A percentile compares a stretch with the other conserved stretches of the same genome.
phyloP scores from a whole-genome alignment of 768 basidiomycete species.

The Amanita rimosa region DNA sequence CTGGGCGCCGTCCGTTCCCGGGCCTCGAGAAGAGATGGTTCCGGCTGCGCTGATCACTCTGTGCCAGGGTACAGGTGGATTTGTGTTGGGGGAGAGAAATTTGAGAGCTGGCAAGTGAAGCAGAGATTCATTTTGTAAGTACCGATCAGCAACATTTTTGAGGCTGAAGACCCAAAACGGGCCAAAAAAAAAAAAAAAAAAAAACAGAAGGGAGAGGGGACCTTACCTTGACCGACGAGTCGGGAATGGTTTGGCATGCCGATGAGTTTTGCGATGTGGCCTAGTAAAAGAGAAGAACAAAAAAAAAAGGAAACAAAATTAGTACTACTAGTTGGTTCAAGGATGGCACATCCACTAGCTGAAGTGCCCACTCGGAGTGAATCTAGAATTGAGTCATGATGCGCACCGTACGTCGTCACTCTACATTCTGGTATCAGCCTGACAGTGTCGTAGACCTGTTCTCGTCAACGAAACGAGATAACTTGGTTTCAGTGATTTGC shows the following conservation, averaged over 20 bases:
- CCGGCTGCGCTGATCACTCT: constrained; percentile 66
- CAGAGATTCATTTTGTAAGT: no score
- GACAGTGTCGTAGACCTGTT: constrained; percentile 63
- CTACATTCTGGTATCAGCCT: constrained; percentile 54
- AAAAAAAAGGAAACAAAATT: no score
- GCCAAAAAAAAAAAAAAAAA: no score
- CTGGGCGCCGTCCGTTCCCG: constrained; percentile 70
- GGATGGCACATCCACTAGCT: no score
- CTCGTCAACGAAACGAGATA: no score
- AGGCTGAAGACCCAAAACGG: no score
- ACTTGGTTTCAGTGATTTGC: no score
- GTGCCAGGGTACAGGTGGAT: constrained; percentile 73
- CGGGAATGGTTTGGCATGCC: constrained; percentile 73
- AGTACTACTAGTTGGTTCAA: not conserved
- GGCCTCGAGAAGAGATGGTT: constrained; percentile 71
- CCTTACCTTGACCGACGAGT: constrained; percentile 77
- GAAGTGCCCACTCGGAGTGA: no score
- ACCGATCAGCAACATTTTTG: no score
- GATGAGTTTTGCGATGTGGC: constrained; percentile 69
- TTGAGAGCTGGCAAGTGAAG: constrained; percentile 57
- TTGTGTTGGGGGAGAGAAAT: constrained; percentile 45
- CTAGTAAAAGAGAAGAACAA: no score
- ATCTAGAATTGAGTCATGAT: not conserved
- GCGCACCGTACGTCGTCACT: constrained; percentile 71
- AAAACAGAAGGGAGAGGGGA: no score